Evolutionary conservation across 2,329 filamentous ascomycete species (phyloP).

Genomic region (Trichoderma hamatum): DNA sequence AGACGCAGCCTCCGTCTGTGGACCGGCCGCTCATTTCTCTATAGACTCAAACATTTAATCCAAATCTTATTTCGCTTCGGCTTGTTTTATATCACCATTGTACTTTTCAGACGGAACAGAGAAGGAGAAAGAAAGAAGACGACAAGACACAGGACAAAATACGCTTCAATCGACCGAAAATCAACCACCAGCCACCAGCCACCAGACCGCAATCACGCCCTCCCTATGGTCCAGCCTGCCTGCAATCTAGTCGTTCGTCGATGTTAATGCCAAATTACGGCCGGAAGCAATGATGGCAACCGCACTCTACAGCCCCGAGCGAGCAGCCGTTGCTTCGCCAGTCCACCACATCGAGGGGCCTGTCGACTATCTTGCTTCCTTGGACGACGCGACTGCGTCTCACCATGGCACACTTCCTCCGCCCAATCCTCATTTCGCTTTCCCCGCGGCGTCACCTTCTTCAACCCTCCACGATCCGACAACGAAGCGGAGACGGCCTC

Average conservation of each 20-base stretch:
- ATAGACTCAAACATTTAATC: slow-evolving; percentile 29
- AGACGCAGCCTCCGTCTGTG: slow-evolving; percentile 6
- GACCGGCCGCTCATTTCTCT: neutral
- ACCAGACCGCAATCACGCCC: slow-evolving; percentile 12
- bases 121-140: neutral
- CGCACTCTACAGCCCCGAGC: slow-evolving; percentile 42
- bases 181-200: neutral
- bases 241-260: slow-evolving; percentile 45
- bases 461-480: slow-evolving; percentile 52
- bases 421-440: slow-evolving; percentile 68
- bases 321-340: slow-evolving; percentile 38
- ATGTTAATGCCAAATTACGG: slow-evolving; percentile 55
- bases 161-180: neutral
- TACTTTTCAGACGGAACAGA: slow-evolving; percentile 9
- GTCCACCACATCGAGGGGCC: slow-evolving; percentile 34
- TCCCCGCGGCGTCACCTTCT: slow-evolving; percentile 55
- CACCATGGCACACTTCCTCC: slow-evolving; percentile 41
- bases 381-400: slow-evolving; percentile 29
- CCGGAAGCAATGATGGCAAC: slow-evolving; percentile 49
- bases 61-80: slow-evolving; percentile 26
- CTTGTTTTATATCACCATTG: slow-evolving; percentile 24
- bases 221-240: slow-evolving; percentile 47
- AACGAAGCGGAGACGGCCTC: slow-evolving; percentile 51
- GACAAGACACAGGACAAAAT: neutral
- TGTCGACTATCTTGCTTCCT: slow-evolving; percentile 33